Evolutionary conservation across 768 basidiomycete species (phyloP), one percentile per base, ranked within the genome.

Genomic region (Chalciporus chontae): DNA sequence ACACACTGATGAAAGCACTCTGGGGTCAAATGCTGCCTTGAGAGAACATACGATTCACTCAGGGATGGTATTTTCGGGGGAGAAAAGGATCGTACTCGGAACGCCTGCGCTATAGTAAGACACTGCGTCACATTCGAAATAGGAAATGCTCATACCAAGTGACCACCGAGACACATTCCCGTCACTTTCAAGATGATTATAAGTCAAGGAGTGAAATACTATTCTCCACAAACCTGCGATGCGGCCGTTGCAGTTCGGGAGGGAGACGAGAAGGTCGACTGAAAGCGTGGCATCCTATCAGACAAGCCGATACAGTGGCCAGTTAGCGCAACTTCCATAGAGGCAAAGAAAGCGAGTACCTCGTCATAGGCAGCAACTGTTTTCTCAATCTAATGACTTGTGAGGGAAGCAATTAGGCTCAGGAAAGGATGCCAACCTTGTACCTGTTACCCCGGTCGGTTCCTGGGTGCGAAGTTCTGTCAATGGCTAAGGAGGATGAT

Each of bases 391-490:
- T 95, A 38, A 19, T 37, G n/a, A 32, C n/a, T 13, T 37, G 52
- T 57, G 47, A 53, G 42, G 14, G 39, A 46, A 21, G 45, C 38
- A 4, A 32, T 45, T 23, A 38, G n/a, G 38, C 9, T 42, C 26
- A 18, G 14, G 14, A 24, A n/a, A 14, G 27, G 32, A 44, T 19
- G 23, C 48, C 19, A 46, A 80, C 91, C 79, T 97, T 97, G 77
- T 87, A 95, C 57, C 73, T 78, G 71, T 98, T 97, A n/a, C 95
- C 95, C 55, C 86, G 71, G 64, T 95, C 88, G 29, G 90, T 93
- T 15, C 91, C 90, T 80, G 39, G 15, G 13, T 11, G 5, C n/a
- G 31, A 36, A 38, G 19, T 41, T 40, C 19, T 18, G 18, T 48
- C 21, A 50, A 50, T 47, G 17, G 24, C 45, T 38, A 18, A 41